Percentiles rank a stretch among this genome's conserved stretches.
Conservation (phyloP, 371 early-diverging fungal species). For the Mortierella sp. region DNA sequence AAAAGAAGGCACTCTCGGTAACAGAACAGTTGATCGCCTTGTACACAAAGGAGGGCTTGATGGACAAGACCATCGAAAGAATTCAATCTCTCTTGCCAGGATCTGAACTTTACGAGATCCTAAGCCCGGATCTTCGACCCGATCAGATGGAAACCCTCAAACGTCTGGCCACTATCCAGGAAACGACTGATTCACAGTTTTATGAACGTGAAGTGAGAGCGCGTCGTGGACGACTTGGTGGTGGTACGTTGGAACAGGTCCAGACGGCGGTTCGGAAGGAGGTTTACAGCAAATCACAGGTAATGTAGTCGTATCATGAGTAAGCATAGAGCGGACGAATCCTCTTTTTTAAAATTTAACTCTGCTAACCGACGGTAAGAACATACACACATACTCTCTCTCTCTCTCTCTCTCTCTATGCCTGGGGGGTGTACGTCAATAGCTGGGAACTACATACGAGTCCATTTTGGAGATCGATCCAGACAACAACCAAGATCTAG, state of each 20-base stretch:
- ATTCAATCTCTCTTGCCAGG: constrained; percentile 65
- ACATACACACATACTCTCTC: too few species aligned
- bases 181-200: constrained; percentile 64
- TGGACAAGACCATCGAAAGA: constrained; percentile 57
- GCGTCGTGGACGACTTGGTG: constrained; percentile 76
- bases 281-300: constrained; percentile 66
- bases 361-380: too few species aligned
- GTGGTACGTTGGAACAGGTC: constrained; percentile 69
- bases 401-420: too few species aligned
- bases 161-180: constrained; percentile 64
- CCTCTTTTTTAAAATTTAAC: constrained; percentile 14
- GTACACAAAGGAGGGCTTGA: constrained; percentile 54
- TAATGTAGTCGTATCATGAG: too few species aligned
- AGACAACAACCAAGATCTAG: constrained; percentile 24
- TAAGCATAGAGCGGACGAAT: background rate
- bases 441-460: constrained; percentile 49
- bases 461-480: constrained; percentile 34
- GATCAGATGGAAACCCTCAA: constrained; percentile 63
- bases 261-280: constrained; percentile 67
- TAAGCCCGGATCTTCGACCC: constrained; percentile 57
- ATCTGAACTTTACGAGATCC: constrained; percentile 58
- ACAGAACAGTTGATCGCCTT: constrained; percentile 67
- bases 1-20: constrained; percentile 66
- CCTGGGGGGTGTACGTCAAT: too few species aligned
- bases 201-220: constrained; percentile 72